Evolutionary conservation across 805 yeast genomes (phyloP), one percentile per base, ranked within the genome.

Genomic region (Hanseniaspora nectarophila): DNA sequence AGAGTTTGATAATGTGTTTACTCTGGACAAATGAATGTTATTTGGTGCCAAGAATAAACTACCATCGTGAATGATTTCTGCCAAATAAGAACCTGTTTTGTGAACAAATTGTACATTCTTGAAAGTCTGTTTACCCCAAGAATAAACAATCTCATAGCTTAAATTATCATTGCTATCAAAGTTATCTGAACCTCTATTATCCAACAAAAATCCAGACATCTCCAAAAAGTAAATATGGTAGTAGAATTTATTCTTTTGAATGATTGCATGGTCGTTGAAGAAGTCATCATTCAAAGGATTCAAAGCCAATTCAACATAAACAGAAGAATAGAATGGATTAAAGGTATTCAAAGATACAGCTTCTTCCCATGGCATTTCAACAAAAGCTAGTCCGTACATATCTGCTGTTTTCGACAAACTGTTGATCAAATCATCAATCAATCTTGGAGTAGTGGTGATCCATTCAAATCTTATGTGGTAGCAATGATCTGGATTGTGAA

Each of bases 401-500:
- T 87, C 95, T 59, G 95, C 86, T 45, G 82, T 70, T 53, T 95
- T 74, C 0, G 87, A 77, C 85, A 97, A 83, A 45, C 78, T 74
- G 42, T 73, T 78, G 40, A 88, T 72, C 12, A 84, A 71, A 57
- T 88, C 95, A 54, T 88, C 96, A 46, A 86, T 78, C 31, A 85
- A 69, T 61, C 84, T 85, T 2, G 95, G 83, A 0, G 97, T 87
- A 0, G 95, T 80, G 55, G 84, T 86, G 31, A 90, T 68, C 99
- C 99, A 92, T 63, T 92, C 97, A 13, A 90, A 65, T 44, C 95
- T 72, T 31, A 92, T 75, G 61, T 90, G 97, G 69, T 81, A 92
- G 62, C 97, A 89, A 60, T 89, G 95, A 58, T 85, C 90, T 0
- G 97, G 96, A 61, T 89, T 90, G 63, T 88, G 96, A 3, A 89